A percentile compares a stretch with the other conserved stretches of the same genome.
Conservation (phyloP, 108 stramenopile species). For the Mayamaea pseudoterrestris region DNA sequence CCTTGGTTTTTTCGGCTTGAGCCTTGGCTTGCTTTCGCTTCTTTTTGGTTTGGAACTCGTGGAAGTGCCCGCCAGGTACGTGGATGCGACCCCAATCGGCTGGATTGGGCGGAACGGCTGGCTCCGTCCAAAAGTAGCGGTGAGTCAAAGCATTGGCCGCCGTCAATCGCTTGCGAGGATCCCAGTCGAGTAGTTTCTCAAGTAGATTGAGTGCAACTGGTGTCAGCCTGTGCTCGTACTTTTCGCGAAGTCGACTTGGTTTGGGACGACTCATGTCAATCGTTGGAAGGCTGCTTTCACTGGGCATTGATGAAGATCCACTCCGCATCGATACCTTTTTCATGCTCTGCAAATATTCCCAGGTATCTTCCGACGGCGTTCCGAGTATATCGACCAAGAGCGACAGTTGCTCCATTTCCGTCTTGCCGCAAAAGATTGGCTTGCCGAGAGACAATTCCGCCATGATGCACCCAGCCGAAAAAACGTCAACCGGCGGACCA, state of each 20-base stretch:
- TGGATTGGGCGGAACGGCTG: conserved; percentile 53
- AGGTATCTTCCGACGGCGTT: conserved; percentile 46
- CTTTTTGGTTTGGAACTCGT: conserved; percentile 84
- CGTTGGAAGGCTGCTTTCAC: conserved; percentile 32
- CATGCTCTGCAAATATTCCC: conserved; percentile 48
- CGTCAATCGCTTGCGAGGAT: conserved; percentile 60
- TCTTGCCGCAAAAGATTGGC: conserved; percentile 88
- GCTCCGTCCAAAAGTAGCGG: conserved; percentile 55
- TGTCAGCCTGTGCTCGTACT: conserved; percentile 47
- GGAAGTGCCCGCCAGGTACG: conserved; percentile 49
- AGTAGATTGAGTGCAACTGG: conserved; percentile 42
- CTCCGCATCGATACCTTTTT: conserved; percentile 10
- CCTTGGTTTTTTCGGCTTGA: conserved; percentile 43
- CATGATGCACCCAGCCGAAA: conserved; percentile 94
- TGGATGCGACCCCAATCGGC: conserved; percentile 43
- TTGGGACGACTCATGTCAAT: conserved; percentile 6
- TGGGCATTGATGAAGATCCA: conserved; percentile 39
- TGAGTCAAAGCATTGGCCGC: conserved; percentile 44
- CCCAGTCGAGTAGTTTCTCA: conserved; percentile 71
- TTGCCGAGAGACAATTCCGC: conserved; percentile 87
- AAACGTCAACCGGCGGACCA: conserved; percentile 86
- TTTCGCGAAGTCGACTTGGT: conserved; percentile 33
- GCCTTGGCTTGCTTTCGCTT: conserved; percentile 68
- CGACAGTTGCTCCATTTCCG: conserved; percentile 83
- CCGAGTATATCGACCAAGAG: conserved; percentile 77